These are phyloP conservation scores for Fusarium sp. DNA, from an alignment of 2,329 filamentous ascomycete genomes.

Conservation along the genomic window DNA sequence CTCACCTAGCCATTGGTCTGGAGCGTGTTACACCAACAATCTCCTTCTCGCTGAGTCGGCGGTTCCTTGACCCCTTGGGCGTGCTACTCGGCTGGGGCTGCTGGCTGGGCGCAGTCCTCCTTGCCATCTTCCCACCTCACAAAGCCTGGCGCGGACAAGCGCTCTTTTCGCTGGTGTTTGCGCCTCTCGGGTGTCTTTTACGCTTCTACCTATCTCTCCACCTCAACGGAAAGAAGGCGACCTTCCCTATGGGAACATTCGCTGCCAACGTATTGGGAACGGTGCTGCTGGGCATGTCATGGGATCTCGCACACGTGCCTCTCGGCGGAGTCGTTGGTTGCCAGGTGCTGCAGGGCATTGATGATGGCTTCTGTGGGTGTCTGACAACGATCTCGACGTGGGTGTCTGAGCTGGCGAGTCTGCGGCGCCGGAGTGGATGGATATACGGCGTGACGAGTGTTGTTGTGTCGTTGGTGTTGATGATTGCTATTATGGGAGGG, in stretches of 20 bases:
- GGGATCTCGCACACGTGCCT: slow-evolving; percentile 78
- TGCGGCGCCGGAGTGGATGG: slow-evolving; percentile 69
- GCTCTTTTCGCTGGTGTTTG: slow-evolving; percentile 82
- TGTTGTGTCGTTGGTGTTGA: slow-evolving; percentile 63
- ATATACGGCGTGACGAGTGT: slow-evolving; percentile 74
- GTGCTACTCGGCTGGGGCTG: slow-evolving; percentile 75
- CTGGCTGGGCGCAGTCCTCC: slow-evolving; percentile 81
- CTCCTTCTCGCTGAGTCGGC: slow-evolving; percentile 66
- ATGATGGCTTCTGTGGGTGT: slow-evolving; percentile 76
- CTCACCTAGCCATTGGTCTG: slow-evolving; percentile 76
- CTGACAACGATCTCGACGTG: slow-evolving; percentile 75
- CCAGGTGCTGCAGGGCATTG: slow-evolving; percentile 73
- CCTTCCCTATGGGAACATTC: slow-evolving; percentile 90
- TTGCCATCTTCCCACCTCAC: slow-evolving; percentile 77
- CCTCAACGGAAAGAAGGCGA: slow-evolving; percentile 73
- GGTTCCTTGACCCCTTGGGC: slow-evolving; percentile 70
- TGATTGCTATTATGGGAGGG: slow-evolving; percentile 80
- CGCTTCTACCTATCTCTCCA: slow-evolving; percentile 78
- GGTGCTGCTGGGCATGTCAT: slow-evolving; percentile 77
- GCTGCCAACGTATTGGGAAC: slow-evolving; percentile 83
- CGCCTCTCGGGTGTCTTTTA: slow-evolving; percentile 79
- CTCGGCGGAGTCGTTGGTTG: slow-evolving; percentile 69
- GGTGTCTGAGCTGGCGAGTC: slow-evolving; percentile 68
- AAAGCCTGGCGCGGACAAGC: slow-evolving; percentile 80
- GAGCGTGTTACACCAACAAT: slow-evolving; percentile 70